Conservation (phyloP, 2,329 filamentous ascomycete genomes). For the Penicillium sp. region DNA sequence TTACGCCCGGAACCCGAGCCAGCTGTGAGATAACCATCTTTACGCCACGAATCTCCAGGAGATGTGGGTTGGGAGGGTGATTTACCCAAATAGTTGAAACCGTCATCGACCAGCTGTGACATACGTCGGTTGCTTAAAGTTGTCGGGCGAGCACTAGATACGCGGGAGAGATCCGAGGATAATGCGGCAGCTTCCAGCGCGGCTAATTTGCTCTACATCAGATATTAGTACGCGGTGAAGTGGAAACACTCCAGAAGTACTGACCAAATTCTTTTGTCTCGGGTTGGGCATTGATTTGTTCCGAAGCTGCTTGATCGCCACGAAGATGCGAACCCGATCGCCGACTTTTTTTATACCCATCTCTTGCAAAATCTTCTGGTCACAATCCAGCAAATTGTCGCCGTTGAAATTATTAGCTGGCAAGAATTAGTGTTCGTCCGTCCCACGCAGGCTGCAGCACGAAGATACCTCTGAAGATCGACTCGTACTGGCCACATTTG, state of each 20-base stretch:
- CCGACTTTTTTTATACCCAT: slow-evolving; percentile 98
- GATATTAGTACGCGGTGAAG: slow-evolving; percentile 12
- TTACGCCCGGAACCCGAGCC: slow-evolving; percentile 54
- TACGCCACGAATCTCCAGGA: slow-evolving; percentile 54
- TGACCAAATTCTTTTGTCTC: slow-evolving; percentile 81
- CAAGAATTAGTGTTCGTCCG: slow-evolving; percentile 19
- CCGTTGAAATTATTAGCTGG: slow-evolving; percentile 91
- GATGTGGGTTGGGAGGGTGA: slow-evolving; percentile 68
- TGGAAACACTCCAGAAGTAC: slow-evolving; percentile 28
- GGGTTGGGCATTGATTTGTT: slow-evolving; percentile 73
- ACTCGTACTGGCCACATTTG: slow-evolving; percentile 91
- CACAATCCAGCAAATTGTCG: slow-evolving; percentile 93
- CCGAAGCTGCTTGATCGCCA: slow-evolving; percentile 78
- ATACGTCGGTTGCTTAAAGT: slow-evolving; percentile 60
- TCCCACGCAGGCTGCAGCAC: neutral
- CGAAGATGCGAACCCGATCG: slow-evolving; percentile 86
- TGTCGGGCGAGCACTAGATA: slow-evolving; percentile 55
- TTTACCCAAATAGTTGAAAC: slow-evolving; percentile 50
- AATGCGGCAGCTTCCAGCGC: slow-evolving; percentile 67
- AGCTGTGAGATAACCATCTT: slow-evolving; percentile 54
- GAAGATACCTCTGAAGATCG: slow-evolving; percentile 67
- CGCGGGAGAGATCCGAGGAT: slow-evolving; percentile 64
- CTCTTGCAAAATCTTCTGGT: slow-evolving; percentile 92
- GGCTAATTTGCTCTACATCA: slow-evolving; percentile 74
- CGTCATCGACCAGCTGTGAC: slow-evolving; percentile 48